Conservation (phyloP, 257 asterid genomes). For the Primulina huaijiensis region DNA sequence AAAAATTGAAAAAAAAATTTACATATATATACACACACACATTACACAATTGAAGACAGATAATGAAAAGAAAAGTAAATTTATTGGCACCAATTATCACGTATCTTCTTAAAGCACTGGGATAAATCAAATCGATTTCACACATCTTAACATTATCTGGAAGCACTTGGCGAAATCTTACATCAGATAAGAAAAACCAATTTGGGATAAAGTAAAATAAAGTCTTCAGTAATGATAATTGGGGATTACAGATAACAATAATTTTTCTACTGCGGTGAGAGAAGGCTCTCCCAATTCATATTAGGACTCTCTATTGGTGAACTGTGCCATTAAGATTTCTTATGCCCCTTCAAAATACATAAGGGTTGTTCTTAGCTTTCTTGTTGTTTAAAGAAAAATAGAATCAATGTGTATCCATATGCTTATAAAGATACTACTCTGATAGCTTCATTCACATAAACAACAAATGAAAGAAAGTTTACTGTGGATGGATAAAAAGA, state of each 20-base stretch:
- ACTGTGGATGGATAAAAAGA: conserved; percentile 24
- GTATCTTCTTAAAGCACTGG: conserved; percentile 13
- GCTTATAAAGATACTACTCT: background rate
- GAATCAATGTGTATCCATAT: background rate
- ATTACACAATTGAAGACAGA: background rate
- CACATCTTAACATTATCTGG: conserved; percentile 6
- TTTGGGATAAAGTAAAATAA: background rate
- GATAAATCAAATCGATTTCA: background rate
- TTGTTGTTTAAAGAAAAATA: background rate
- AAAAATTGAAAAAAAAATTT: background rate
- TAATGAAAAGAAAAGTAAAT: conserved; percentile 5
- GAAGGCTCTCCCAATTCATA: background rate
- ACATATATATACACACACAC: too few relatives aligned
- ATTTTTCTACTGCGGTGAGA: background rate
- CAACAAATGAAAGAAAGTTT: background rate
- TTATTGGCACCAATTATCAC: conserved; percentile 1
- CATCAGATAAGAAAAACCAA: background rate
- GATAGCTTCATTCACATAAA: background rate
- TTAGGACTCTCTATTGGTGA: background rate
- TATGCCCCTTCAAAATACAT: background rate
- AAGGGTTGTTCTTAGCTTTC: background rate
- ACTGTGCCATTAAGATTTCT: background rate
- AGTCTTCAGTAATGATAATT: background rate
- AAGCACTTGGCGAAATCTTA: conserved; percentile 5
- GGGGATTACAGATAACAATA: background rate